Percentiles rank a stretch among this genome's conserved stretches.
Conservation (phyloP, 495 filamentous ascomycete species). For the Neurospora tetrasperma region DNA sequence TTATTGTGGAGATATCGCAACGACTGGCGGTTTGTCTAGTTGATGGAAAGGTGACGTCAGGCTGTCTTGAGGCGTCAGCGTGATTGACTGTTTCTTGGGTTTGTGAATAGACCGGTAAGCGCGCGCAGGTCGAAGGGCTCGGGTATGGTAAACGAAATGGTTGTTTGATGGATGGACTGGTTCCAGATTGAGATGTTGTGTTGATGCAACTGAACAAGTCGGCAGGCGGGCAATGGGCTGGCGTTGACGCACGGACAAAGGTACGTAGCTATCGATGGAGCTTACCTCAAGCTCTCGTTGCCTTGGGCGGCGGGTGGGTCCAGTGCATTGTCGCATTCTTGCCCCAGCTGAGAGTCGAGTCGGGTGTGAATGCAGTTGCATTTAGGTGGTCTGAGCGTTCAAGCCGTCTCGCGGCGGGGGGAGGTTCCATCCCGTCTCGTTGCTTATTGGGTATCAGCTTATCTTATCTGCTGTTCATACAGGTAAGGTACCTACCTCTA, state of each 20-base stretch:
- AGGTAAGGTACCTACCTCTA: too few relatives aligned
- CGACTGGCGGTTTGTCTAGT: background rate
- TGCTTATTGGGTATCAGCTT: background rate
- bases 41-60: background rate
- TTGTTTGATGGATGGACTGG: background rate
- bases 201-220: background rate
- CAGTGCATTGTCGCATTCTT: background rate
- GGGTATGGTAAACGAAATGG: background rate
- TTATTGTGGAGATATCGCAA: conserved; percentile 3
- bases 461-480: background rate
- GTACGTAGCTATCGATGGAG: conserved; percentile 1
- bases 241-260: background rate
- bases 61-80: background rate
- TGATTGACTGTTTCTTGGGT: background rate
- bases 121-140: background rate
- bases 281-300: conserved; percentile 16
- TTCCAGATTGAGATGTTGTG: background rate
- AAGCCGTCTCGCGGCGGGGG: background rate
- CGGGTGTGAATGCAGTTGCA: background rate
- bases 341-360: background rate
- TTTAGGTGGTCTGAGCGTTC: background rate
- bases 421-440: background rate
- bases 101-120: background rate
- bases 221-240: conserved; percentile 3
- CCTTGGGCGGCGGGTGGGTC: conserved; percentile 7